Evolutionary conservation across 176 grass and related monocot genomes (phyloP), one percentile per base, ranked within the genome.

Genomic region (Alopecurus myosuroides): DNA sequence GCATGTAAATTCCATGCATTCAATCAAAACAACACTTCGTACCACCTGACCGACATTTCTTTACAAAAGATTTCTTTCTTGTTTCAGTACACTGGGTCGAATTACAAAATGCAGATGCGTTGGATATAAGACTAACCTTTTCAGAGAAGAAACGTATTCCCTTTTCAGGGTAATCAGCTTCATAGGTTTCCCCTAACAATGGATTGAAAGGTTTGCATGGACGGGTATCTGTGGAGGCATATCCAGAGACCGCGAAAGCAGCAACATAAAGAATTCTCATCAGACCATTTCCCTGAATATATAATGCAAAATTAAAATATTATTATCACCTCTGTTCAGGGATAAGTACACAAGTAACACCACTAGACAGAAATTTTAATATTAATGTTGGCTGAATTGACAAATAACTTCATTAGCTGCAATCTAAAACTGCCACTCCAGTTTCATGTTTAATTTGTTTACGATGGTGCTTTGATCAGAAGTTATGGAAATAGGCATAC

Each of bases 191-290:
- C 66, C 94, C 94, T 85, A 97, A 85, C 62, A 97, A 85, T 79
- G 94, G 94, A 85, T 97, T 97, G 78, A 97, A 97, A 82, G 94
- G 94, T 87, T 97, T 97, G 74, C 94, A 94, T 33, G 82, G 92
- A 7, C 94, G 92, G 30, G 74, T 76, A 80, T 91, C 92, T 45
- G 88, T 94, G 72, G 94, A 97, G 51, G 92, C 90, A 85, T 97
- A 97, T 80, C 92, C 94, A 70, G 94, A 94, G 61, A 97, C 77
- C n/a, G 92, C 92, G 91, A 97, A 97, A 23, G 94, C 94, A 85
- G 94, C 92, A 83, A 97, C 84, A 66, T 92, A 89, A 46, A 94
- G 60, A 91, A 91, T 89, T 85, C 94, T 97, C 94, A 97, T 92
- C 20, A 91, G 73, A 91, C 88, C 76, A 6, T 97, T 91, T 63